Conservation (phyloP, 768 basidiomycete species). For the Auricularia cornea region DNA sequence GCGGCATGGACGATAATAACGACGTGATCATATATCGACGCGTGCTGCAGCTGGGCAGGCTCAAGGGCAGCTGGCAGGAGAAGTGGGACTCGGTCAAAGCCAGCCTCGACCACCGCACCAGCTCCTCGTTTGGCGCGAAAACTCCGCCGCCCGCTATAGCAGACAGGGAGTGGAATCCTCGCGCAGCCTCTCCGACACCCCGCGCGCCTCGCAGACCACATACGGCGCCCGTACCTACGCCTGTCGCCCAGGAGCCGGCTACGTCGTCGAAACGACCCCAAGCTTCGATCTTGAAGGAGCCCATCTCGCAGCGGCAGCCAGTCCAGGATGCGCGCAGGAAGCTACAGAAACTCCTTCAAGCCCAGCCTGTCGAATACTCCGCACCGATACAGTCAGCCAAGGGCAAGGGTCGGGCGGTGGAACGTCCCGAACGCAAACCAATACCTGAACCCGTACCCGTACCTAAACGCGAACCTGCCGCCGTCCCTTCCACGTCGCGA, state of each 20-base stretch:
- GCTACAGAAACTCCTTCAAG: neutral
- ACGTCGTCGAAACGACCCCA: too few relatives aligned
- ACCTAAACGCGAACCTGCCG: too few relatives aligned
- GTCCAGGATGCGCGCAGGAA: neutral
- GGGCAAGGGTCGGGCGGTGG: neutral
- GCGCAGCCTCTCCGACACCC: neutral
- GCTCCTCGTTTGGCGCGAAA: constrained; percentile 16
- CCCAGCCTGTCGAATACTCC: neutral
- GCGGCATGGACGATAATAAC: constrained; percentile 63
- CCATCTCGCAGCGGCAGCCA: too few relatives aligned
- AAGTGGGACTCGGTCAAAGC: constrained; percentile 71
- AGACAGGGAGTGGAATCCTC: neutral
- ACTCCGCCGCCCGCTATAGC: neutral
- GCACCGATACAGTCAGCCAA: neutral
- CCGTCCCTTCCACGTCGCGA: too few relatives aligned
- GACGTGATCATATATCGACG: constrained; percentile 79
- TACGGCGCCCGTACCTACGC: too few relatives aligned
- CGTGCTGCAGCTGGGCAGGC: constrained; percentile 70
- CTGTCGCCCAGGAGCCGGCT: too few relatives aligned
- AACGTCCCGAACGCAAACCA: neutral
- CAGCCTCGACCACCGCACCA: constrained; percentile 25
- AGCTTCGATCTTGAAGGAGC: neutral
- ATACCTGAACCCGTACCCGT: neutral
- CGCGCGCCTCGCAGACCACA: neutral
- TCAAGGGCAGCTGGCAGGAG: constrained; percentile 76